These are phyloP conservation scores for Crithidia expoeki DNA, from an alignment of 208 protist genomes.

Conservation along the genomic window DNA sequence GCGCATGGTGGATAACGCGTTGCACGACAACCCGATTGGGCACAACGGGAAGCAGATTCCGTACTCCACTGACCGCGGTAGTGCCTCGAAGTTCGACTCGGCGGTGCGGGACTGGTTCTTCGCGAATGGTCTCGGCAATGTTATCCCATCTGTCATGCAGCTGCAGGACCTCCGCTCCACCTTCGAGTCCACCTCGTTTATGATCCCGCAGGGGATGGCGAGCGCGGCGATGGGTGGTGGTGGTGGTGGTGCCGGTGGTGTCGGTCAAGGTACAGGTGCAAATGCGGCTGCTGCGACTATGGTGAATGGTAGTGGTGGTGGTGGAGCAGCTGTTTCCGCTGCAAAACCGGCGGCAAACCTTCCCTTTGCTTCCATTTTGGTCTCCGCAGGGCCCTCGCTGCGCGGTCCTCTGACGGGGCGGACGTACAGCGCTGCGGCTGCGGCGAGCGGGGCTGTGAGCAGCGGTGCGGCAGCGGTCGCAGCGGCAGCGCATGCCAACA, in stretches of 20 bases:
- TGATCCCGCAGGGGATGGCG: constrained; percentile 16
- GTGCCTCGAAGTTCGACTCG: constrained; percentile 87
- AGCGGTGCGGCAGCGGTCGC: constrained; percentile 8
- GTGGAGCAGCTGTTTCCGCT: neutral
- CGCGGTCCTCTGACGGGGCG: constrained; percentile 15
- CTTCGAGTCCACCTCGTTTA: constrained; percentile 30
- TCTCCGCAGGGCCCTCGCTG: neutral
- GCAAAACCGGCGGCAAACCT: constrained; percentile 1
- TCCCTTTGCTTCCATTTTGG: constrained; percentile 14
- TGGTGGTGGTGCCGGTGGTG: neutral
- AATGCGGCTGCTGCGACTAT: constrained; percentile 1
- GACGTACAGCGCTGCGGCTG: constrained; percentile 1
- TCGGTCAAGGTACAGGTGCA: neutral
- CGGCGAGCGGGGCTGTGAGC: neutral
- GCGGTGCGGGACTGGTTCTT: constrained; percentile 86
- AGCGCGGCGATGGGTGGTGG: neutral
- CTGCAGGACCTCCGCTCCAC: constrained; percentile 49
- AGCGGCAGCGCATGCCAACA: constrained; percentile 19
- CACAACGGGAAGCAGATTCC: constrained; percentile 34
- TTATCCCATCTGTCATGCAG: constrained; percentile 67
- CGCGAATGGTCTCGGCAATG: constrained; percentile 70
- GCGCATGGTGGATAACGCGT: constrained; percentile 73
- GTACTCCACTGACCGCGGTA: constrained; percentile 81
- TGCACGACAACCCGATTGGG: constrained; percentile 49
- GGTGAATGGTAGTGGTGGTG: too few species aligned